Conservation (phyloP, 2,329 filamentous ascomycete genomes). For the Aureobasidium melanogenum region DNA sequence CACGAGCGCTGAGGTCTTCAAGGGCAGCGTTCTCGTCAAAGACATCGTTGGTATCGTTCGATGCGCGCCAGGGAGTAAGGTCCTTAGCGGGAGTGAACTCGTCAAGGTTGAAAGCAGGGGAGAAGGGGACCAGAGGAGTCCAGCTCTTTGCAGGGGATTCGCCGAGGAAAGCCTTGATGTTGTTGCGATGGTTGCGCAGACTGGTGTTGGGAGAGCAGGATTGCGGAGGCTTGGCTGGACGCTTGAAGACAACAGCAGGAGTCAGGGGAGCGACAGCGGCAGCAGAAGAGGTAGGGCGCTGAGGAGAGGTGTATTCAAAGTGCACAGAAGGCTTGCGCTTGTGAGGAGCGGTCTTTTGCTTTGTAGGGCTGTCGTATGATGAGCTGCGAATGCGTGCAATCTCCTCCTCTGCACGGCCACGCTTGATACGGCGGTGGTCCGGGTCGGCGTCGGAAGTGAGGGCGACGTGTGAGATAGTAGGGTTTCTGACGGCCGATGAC, state of each 20-base stretch:
- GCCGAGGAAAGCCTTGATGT: conserved; percentile 70
- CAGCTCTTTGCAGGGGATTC: conserved; percentile 56
- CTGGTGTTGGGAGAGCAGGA: conserved; percentile 93
- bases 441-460: conserved; percentile 62
- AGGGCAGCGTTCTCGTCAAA: conserved; percentile 16
- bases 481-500: conserved; percentile 71
- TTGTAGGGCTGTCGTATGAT: conserved; percentile 84
- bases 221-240: conserved; percentile 53
- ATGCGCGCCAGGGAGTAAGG: neutral
- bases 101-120: conserved; percentile 54
- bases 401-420: conserved; percentile 88
- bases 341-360: conserved; percentile 30
- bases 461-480: conserved; percentile 45
- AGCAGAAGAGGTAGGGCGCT: conserved; percentile 47
- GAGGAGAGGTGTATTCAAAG: conserved; percentile 55
- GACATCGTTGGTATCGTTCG: neutral
- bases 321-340: conserved; percentile 19
- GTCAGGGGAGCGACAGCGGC: conserved; percentile 70
- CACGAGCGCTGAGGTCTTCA: conserved; percentile 39
- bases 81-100: conserved; percentile 6
- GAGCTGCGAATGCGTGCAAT: conserved; percentile 88
- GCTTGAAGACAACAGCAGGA: conserved; percentile 68
- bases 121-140: conserved; percentile 50
- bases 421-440: conserved; percentile 58
- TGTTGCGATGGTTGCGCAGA: conserved; percentile 76